Percentiles rank a stretch among this genome's conserved stretches.
Evolutionary conservation across 495 filamentous ascomycete genomes (phyloP).

Genomic region (Sabuloglossum arenarium): DNA sequence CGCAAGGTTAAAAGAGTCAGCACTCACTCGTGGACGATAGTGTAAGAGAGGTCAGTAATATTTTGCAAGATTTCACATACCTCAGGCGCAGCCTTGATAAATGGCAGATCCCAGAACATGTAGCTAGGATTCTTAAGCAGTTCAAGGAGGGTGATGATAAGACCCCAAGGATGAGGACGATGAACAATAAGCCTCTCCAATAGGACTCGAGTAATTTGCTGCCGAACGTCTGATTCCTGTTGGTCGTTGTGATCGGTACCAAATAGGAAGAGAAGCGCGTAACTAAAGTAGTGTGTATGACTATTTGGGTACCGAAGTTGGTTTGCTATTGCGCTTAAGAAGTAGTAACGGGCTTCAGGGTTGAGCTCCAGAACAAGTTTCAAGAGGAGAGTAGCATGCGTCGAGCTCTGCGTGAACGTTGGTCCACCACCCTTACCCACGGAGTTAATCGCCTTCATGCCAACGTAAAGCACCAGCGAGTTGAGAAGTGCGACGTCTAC

Average conservation of each 20-base stretch:
- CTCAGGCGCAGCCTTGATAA: slow-evolving; percentile 73
- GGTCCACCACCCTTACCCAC: slow-evolving; percentile 35
- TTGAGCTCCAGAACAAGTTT: slow-evolving; percentile 50
- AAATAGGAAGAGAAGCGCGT: slow-evolving; percentile 72
- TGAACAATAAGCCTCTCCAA: slow-evolving; percentile 74
- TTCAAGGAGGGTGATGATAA: slow-evolving; percentile 79
- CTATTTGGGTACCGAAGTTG: slow-evolving; percentile 80
- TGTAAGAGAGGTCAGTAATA: background rate
- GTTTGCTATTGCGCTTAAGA: slow-evolving; percentile 69
- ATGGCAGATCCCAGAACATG: slow-evolving; percentile 79
- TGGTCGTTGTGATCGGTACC: slow-evolving; percentile 54
- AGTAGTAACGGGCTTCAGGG: slow-evolving; percentile 65
- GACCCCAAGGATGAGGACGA: slow-evolving; percentile 89
- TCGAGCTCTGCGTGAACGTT: slow-evolving; percentile 44
- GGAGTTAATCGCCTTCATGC: slow-evolving; percentile 40
- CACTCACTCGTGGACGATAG: background rate
- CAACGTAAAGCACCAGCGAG: slow-evolving; percentile 65
- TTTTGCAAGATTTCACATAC: slow-evolving; percentile 26
- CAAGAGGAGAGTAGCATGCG: slow-evolving; percentile 55
- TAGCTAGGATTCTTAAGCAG: slow-evolving; percentile 77
- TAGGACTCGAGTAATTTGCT: slow-evolving; percentile 74
- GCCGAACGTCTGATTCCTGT: slow-evolving; percentile 60
- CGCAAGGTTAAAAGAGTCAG: slow-evolving; percentile 5
- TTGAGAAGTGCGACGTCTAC: slow-evolving; percentile 57
- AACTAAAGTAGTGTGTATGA: slow-evolving; percentile 84